Percentiles rank a stretch among this genome's conserved stretches.
phyloP scores from a whole-genome alignment of 176 grass and related monocot species.

The Oryza australiensis region DNA sequence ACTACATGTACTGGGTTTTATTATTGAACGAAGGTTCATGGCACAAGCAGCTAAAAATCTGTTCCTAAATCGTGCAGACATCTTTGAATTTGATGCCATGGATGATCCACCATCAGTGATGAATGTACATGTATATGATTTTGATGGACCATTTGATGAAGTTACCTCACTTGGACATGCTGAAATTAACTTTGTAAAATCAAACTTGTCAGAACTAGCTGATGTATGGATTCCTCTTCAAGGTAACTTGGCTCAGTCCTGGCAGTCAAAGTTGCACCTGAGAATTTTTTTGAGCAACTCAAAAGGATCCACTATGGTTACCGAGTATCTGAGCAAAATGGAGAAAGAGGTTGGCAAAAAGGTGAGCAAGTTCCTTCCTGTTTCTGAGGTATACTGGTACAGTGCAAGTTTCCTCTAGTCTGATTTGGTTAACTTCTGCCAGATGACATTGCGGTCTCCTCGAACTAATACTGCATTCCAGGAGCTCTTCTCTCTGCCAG shows the following conservation, averaged over 20 bases:
- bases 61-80: slow-evolving; percentile 57
- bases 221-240: slow-evolving; percentile 95
- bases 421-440: slow-evolving; percentile 46
- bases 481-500: slow-evolving; percentile 82
- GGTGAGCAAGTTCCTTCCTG: slow-evolving; percentile 45
- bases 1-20: slow-evolving; percentile 11
- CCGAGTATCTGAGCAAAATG: slow-evolving; percentile 81
- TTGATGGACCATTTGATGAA: slow-evolving; percentile 90
- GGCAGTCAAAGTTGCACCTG: slow-evolving; percentile 79
- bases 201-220: slow-evolving; percentile 73
- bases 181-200: slow-evolving; percentile 96
- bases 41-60: slow-evolving; percentile 16
- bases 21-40: slow-evolving; percentile 11
- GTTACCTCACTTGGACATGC: slow-evolving; percentile 81
- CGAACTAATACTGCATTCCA: slow-evolving; percentile 86
- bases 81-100: slow-evolving; percentile 98
- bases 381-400: background rate
- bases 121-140: slow-evolving; percentile 88
- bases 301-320: slow-evolving; percentile 64
- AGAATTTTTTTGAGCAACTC: slow-evolving; percentile 95
- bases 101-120: slow-evolving; percentile 87
- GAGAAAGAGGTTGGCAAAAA: slow-evolving; percentile 99
- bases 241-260: slow-evolving; percentile 81
- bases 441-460: slow-evolving; percentile 87
- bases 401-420: slow-evolving; percentile 10